Evolutionary conservation across 2,329 filamentous ascomycete genomes (phyloP).

Genomic region (Exophiala spinifera): DNA sequence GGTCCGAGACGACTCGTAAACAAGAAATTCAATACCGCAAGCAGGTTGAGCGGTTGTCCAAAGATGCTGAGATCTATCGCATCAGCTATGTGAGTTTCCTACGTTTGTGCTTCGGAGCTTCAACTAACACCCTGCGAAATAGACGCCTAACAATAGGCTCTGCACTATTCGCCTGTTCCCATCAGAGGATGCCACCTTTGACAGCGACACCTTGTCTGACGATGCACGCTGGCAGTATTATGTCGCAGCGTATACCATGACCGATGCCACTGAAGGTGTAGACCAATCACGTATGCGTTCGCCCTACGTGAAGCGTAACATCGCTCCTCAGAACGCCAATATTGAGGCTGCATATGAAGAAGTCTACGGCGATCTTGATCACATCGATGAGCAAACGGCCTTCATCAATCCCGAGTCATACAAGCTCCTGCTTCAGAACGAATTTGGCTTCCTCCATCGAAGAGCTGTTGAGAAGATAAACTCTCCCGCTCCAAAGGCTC

Average conservation of each 20-base stretch:
- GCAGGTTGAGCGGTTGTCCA: constrained; percentile 86
- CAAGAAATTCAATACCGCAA: constrained; percentile 87
- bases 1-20: constrained; percentile 82
- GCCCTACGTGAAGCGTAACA: constrained; percentile 68
- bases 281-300: constrained; percentile 62
- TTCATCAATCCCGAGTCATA: constrained; percentile 75
- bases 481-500: constrained; percentile 35
- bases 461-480: constrained; percentile 34
- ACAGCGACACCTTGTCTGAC: constrained; percentile 64
- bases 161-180: constrained; percentile 80
- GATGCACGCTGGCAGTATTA: constrained; percentile 86
- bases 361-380: constrained; percentile 52
- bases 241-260: constrained; percentile 83
- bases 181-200: constrained; percentile 75
- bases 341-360: constrained; percentile 63
- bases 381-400: constrained; percentile 66
- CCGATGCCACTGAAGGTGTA: constrained; percentile 83
- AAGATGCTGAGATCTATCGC: constrained; percentile 87
- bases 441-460: constrained; percentile 57
- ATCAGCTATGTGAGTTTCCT: constrained; percentile 73
- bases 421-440: constrained; percentile 69
- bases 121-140: constrained; percentile 35
- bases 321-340: constrained; percentile 60
- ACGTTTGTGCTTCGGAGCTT: constrained; percentile 12
- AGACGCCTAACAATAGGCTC: constrained; percentile 66